phyloP scores from a whole-genome alignment of 257 asterid genomes.

The Oldenlandia corymbosa region DNA sequence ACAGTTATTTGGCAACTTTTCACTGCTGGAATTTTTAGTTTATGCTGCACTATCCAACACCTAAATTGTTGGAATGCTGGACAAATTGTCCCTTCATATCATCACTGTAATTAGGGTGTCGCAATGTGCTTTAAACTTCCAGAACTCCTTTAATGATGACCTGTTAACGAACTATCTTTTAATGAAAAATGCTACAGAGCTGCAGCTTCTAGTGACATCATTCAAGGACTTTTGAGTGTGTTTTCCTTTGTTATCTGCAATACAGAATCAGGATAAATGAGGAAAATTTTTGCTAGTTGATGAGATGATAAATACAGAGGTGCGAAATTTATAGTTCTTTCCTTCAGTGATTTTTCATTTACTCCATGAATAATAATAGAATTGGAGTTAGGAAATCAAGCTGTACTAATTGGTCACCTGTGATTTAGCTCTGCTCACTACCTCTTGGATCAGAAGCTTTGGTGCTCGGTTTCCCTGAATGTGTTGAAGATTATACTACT shows the following conservation, averaged over 20 bases:
- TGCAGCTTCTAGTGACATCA: conserved; percentile 18
- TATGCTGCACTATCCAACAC: neutral
- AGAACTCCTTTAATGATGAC: conserved; percentile 14
- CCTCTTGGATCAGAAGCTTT: neutral
- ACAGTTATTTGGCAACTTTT: conserved; percentile 1
- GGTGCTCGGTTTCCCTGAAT: neutral
- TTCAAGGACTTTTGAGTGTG: neutral
- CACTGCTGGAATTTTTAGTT: neutral
- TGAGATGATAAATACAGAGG: conserved; percentile 10
- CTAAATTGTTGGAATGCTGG: neutral
- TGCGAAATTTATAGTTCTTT: neutral
- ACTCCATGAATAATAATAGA: neutral
- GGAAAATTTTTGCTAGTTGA: conserved; percentile 8
- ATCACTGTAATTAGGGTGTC: neutral
- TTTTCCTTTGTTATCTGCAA: conserved; percentile 20
- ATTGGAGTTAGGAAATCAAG: neutral
- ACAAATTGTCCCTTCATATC: neutral
- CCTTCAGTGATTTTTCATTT: neutral
- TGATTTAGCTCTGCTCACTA: neutral
- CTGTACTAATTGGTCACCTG: neutral
- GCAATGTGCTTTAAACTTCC: conserved; percentile 5
- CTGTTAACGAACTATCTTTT: conserved; percentile 37
- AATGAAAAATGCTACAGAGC: conserved; percentile 15
- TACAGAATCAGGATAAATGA: conserved; percentile 15
- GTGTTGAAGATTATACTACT: neutral